These are phyloP conservation scores for Pseudogymnoascus sp. DNA, from an alignment of 2,329 filamentous ascomycete species.

Conservation along the genomic window DNA sequence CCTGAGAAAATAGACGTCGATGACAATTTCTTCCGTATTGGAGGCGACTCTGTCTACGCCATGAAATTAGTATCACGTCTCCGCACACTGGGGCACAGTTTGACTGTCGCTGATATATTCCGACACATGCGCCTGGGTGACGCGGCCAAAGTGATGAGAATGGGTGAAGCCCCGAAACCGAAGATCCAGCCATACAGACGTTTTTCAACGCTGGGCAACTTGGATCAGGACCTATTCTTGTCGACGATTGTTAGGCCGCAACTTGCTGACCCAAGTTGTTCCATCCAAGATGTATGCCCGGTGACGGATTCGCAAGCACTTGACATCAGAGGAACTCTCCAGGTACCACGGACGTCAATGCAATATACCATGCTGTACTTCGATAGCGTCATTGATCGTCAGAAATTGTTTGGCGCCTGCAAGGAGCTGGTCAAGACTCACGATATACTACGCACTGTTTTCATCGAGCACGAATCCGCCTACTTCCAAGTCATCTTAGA, in stretches of 20 bases:
- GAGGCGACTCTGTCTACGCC: conserved; percentile 31
- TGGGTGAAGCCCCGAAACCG: conserved; percentile 20
- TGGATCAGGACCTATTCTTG: conserved; percentile 28
- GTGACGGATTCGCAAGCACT: conserved; percentile 33
- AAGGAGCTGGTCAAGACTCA: conserved; percentile 24
- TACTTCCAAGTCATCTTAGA: conserved; percentile 31
- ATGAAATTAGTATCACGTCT: conserved; percentile 39
- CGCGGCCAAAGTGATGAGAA: conserved; percentile 26
- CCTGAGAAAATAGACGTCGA: conserved; percentile 24
- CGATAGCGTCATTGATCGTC: conserved; percentile 22
- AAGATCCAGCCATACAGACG: conserved; percentile 25
- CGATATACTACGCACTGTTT: conserved; percentile 33
- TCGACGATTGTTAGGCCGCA: conserved; percentile 29
- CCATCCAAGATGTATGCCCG: conserved; percentile 32
- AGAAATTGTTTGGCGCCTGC: conserved; percentile 25
- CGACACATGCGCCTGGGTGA: conserved; percentile 25
- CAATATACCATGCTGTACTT: conserved; percentile 32
- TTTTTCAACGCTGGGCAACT: conserved; percentile 30
- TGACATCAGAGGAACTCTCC: conserved; percentile 33
- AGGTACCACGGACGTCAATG: conserved; percentile 29
- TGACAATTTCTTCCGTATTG: conserved; percentile 34
- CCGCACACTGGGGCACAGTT: conserved; percentile 22
- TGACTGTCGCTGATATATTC: conserved; percentile 37
- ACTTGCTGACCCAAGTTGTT: conserved; percentile 31
- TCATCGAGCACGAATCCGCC: conserved; percentile 29